Percentiles rank a stretch among this genome's conserved stretches.
Evolutionary conservation across 2,329 filamentous ascomycete species (phyloP).

Genomic region (Fusarium acutatum): DNA sequence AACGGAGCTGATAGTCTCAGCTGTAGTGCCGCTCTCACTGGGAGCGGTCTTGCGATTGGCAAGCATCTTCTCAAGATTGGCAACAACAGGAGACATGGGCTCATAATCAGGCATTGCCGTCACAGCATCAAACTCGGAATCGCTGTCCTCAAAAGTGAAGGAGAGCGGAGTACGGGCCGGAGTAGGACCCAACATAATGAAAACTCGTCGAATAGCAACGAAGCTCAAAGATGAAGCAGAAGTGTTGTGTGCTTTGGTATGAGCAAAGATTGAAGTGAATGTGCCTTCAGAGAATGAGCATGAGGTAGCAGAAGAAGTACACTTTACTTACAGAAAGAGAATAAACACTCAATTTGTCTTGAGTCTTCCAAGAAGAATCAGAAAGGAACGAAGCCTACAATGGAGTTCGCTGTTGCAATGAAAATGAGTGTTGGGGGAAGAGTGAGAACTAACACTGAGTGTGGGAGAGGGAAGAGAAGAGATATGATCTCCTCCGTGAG

Average conservation of each 20-base stretch:
- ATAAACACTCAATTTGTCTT: background rate
- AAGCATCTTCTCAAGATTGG: slow-evolving; percentile 3
- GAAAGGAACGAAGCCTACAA: background rate
- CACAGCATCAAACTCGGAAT: background rate
- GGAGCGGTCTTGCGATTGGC: background rate
- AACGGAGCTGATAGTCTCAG: background rate
- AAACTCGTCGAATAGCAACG: background rate
- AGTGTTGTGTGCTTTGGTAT: background rate
- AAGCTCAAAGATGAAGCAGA: background rate
- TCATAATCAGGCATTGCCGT: background rate
- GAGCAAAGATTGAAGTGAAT: background rate
- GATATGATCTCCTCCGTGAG: background rate
- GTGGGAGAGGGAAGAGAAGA: background rate
- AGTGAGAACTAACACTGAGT: background rate
- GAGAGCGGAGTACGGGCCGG: background rate
- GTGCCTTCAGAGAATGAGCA: background rate
- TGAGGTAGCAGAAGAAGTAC: background rate
- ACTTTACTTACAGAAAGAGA: slow-evolving; percentile 4
- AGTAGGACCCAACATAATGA: slow-evolving; percentile 4
- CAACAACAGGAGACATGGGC: slow-evolving; percentile 6
- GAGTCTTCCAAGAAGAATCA: background rate
- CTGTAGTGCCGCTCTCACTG: background rate
- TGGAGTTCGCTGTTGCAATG: background rate
- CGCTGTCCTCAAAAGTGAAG: slow-evolving; percentile 1
- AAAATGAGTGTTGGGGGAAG: background rate